Conservation (phyloP, 2,329 filamentous ascomycete species). For the Ophiostoma populinum region DNA sequence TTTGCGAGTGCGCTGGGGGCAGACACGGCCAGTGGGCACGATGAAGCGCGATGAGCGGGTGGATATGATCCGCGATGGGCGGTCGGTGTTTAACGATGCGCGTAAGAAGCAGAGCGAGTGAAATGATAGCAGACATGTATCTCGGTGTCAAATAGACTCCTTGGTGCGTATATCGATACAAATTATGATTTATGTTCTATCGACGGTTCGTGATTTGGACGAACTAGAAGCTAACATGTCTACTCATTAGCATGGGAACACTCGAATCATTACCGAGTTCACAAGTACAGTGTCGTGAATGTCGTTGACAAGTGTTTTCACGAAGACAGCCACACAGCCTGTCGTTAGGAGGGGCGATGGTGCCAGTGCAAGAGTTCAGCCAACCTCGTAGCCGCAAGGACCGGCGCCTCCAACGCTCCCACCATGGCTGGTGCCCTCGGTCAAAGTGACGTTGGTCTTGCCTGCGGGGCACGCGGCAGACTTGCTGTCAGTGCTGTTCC, state of each 20-base stretch:
- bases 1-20: constrained; percentile 77
- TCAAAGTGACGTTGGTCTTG: constrained; percentile 4
- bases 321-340: too few relatives aligned
- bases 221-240: not conserved
- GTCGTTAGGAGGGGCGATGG: too few relatives aligned
- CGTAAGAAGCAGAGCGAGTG: constrained; percentile 18
- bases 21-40: constrained; percentile 77
- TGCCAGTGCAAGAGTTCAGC: not conserved
- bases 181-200: not conserved
- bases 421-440: not conserved
- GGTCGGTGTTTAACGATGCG: constrained; percentile 34
- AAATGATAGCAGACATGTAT: constrained; percentile 8
- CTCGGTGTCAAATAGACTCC: too few relatives aligned
- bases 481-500: constrained; percentile 4
- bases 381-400: constrained; percentile 5
- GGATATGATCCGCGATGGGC: constrained; percentile 64
- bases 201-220: not conserved
- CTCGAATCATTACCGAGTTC: too few relatives aligned
- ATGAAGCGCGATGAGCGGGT: constrained; percentile 76
- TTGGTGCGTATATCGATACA: too few relatives aligned
- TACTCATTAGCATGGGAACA: too few relatives aligned
- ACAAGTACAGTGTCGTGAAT: too few relatives aligned
- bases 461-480: constrained; percentile 6
- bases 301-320: too few relatives aligned
- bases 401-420: constrained; percentile 8